A percentile compares a stretch with the other conserved stretches of the same genome.
These are phyloP conservation scores for Amanita thiersii DNA, from an alignment of 768 basidiomycete genomes.

Conservation along the genomic window DNA sequence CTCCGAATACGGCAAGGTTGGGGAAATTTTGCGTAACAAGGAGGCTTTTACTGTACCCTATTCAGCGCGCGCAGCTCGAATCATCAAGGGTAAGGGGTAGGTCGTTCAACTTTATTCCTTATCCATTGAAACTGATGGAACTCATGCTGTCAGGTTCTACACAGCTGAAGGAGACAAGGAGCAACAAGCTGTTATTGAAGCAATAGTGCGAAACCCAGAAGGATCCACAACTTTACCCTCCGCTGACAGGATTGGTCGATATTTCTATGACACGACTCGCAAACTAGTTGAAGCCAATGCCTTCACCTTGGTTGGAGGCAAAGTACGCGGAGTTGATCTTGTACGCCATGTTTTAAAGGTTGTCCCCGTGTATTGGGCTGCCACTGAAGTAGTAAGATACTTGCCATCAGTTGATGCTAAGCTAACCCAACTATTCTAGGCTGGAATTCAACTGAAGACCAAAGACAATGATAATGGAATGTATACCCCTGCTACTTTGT, in stretches of 20 bases:
- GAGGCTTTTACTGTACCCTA: slow-evolving; percentile 42
- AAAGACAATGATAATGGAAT: slow-evolving; percentile 42
- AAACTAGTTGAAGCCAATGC: slow-evolving; percentile 48
- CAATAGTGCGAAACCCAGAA: slow-evolving; percentile 40
- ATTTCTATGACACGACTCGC: slow-evolving; percentile 59
- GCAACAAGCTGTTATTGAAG: slow-evolving; percentile 35
- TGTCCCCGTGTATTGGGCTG: slow-evolving; percentile 64
- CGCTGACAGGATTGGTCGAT: slow-evolving; percentile 42
- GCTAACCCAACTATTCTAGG: slow-evolving; percentile 28
- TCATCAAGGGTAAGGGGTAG: slow-evolving; percentile 58
- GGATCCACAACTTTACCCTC: slow-evolving; percentile 11
- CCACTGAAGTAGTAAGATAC: slow-evolving; percentile 53
- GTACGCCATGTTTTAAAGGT: slow-evolving; percentile 59
- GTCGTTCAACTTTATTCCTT: slow-evolving; percentile 9
- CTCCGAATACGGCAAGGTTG: slow-evolving; percentile 41
- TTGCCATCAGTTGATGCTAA: background rate
- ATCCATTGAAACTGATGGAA: background rate
- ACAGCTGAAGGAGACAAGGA: slow-evolving; percentile 45
- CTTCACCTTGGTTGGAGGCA: slow-evolving; percentile 48
- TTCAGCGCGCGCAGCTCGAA: slow-evolving; percentile 36
- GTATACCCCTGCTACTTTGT: slow-evolving; percentile 57
- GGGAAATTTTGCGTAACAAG: slow-evolving; percentile 39
- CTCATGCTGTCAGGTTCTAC: slow-evolving; percentile 56
- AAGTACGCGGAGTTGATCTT: slow-evolving; percentile 50
- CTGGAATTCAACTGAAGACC: slow-evolving; percentile 64